Evolutionary conservation across 2,329 filamentous ascomycete genomes (phyloP), one percentile per base, ranked within the genome.

Genomic region (Monosporascus ibericus): DNA sequence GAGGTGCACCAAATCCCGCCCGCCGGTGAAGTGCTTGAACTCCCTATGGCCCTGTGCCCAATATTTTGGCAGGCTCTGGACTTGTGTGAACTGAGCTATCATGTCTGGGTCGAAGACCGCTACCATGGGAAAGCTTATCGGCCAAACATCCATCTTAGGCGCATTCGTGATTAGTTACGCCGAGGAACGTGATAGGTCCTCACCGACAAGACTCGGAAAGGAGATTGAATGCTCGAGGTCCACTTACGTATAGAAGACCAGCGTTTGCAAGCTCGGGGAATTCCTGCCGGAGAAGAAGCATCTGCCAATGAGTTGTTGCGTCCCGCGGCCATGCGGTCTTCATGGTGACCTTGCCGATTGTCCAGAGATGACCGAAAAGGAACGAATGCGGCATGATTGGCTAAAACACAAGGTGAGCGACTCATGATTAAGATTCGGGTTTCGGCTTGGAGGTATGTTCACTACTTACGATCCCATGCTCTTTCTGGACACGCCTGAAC

Each of bases 81-180:
- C 65, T 53, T 72, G 69, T n/a, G 64, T 68, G 51, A 72, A 66
- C 47, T 71, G 69, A 6, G 67, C 60, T 42, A 67, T 67, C 37
- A 75, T 63, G 6, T 68, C 68, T 2, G 72, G 70, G 48, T 72
- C 60, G 49, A 62, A 61, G 27, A 74, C 62, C n/a, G 68, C 63
- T 5, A 72, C 27, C 60, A 72, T 68, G 3, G 69, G 64, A 5
- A 53, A 48, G 2, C 59, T 58, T n/a, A 73, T 56, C 4, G 72
- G 72, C 67, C 70, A 72, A 15, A 65, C 53, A 49, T 75, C 72
- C 44, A 74, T 53, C 42, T 46, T 25, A 46, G 30, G 30, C 11
- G 14, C 30, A 34, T 14, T 11, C 30, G 5, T 34, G 30, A 34
- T 34, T 34, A 34, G 30, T 34, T 34, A 34, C 11, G 30, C 30